phyloP scores from a whole-genome alignment of 495 filamentous ascomycete genomes.

The Tuber brumale region DNA sequence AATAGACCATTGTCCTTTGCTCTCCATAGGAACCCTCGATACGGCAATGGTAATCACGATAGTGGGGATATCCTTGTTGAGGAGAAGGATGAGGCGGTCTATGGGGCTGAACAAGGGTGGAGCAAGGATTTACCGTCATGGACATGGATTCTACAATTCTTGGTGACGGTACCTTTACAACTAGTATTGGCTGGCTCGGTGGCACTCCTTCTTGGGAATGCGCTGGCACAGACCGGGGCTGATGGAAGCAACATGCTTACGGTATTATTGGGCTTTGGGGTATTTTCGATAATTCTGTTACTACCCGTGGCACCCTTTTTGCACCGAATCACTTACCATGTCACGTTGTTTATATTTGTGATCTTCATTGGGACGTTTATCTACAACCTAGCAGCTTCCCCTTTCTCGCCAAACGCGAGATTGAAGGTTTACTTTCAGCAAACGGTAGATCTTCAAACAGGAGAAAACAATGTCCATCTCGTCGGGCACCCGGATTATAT shows the following conservation, averaged over 20 bases:
- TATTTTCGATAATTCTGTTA: slow-evolving; percentile 65
- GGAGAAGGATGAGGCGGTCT: slow-evolving; percentile 50
- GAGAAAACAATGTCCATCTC: slow-evolving; percentile 61
- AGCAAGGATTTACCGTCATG: slow-evolving; percentile 68
- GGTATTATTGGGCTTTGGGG: slow-evolving; percentile 63
- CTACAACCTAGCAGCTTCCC: slow-evolving; percentile 84
- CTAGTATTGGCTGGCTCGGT: slow-evolving; percentile 69
- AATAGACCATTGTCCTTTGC: slow-evolving; percentile 65
- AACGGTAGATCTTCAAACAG: slow-evolving; percentile 67
- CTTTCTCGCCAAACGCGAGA: slow-evolving; percentile 69
- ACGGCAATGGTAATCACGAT: slow-evolving; percentile 38
- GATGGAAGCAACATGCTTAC: slow-evolving; percentile 61
- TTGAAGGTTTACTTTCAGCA: slow-evolving; percentile 87
- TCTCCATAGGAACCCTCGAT: slow-evolving; percentile 50
- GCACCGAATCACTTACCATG: slow-evolving; percentile 75
- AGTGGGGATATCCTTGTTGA: slow-evolving; percentile 41
- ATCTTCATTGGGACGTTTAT: slow-evolving; percentile 70
- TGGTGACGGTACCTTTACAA: slow-evolving; percentile 68
- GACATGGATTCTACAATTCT: slow-evolving; percentile 80
- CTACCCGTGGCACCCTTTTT: slow-evolving; percentile 74
- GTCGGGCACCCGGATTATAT: slow-evolving; percentile 68
- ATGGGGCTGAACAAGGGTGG: slow-evolving; percentile 79
- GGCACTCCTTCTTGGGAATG: slow-evolving; percentile 63
- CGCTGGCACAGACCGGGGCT: slow-evolving; percentile 69
- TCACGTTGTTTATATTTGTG: slow-evolving; percentile 68